Conservation (phyloP, 805 yeast genomes). For the Saccharomycopsis microspora region DNA sequence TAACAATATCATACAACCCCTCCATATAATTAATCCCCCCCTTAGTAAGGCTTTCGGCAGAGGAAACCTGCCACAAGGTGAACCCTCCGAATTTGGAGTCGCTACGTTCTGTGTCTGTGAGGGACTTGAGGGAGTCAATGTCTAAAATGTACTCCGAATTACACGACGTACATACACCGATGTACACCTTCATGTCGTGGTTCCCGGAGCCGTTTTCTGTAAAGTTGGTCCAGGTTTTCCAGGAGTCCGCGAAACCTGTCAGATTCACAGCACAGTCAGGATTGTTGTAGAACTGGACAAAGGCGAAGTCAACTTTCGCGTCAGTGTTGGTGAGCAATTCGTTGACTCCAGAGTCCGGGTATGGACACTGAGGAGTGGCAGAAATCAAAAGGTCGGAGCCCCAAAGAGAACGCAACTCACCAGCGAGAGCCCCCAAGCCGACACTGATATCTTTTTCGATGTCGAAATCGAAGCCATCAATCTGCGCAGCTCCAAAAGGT, state of each 20-base stretch:
- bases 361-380: slow-evolving; percentile 74
- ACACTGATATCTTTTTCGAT: slow-evolving; percentile 52
- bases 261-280: slow-evolving; percentile 31
- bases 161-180: slow-evolving; percentile 50
- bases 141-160: slow-evolving; percentile 49
- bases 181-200: slow-evolving; percentile 40
- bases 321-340: slow-evolving; percentile 36
- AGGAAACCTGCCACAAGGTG: slow-evolving; percentile 12
- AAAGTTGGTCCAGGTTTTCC: slow-evolving; percentile 34
- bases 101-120: not conserved
- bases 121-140: slow-evolving; percentile 14
- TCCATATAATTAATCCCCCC: slow-evolving; percentile 9
- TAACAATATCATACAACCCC: slow-evolving; percentile 10
- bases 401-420: slow-evolving; percentile 28
- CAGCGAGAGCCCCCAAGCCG: slow-evolving; percentile 58
- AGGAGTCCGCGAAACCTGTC: slow-evolving; percentile 32
- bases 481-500: slow-evolving; percentile 38
- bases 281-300: slow-evolving; percentile 72
- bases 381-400: slow-evolving; percentile 44
- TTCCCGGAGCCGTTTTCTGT: slow-evolving; percentile 29
- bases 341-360: slow-evolving; percentile 49
- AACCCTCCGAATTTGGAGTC: slow-evolving; percentile 10
- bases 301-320: slow-evolving; percentile 54
- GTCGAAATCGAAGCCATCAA: slow-evolving; percentile 93
- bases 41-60: slow-evolving; percentile 2